Base-by-base conservation (phyloP, 768 basidiomycete species). In the Hygrophorus russula region DNA sequence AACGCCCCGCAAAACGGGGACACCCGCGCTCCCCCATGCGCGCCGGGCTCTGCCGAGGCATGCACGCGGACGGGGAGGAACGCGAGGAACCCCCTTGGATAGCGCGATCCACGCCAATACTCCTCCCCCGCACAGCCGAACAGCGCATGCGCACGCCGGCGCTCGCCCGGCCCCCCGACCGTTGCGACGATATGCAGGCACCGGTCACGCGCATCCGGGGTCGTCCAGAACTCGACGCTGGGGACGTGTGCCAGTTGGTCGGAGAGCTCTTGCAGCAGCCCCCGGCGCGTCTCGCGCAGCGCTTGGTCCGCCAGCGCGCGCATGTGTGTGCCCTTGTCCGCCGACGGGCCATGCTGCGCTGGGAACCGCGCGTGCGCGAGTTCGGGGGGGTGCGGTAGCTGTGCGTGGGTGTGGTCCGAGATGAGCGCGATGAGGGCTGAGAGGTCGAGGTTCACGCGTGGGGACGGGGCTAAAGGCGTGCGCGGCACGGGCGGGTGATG, bases 341-440 rank as follows among this genome's bases (percentile, higher is more conserved):
- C 65, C 61, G 33, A n/a, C n/a, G n/a, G n/a, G n/a, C n/a, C n/a
- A n/a, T n/a, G n/a, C n/a, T n/a, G n/a, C n/a, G n/a, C n/a, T n/a
- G n/a, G n/a, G 53, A 88, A 93, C 3, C 83, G 71, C 10, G 59
- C 55, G 14, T 76, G 67, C 0, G 86, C 78, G 28, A 80, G 81
- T 11, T 73, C 71, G 0, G 69, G 50, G 0, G 69, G 66, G 0
- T 46, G 33, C 0, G 89, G 90, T 0, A 89, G 64, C 1, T 71
- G 66, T 0, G 79, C 67, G 58, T 92, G 89, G 0, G 84, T 82
- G 41, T 88, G 76, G 49, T 89, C 87, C 9, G 85, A 88, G 34
- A 86, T 71, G 20, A 92, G 70, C 0, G 91, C 89, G 42, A 94
- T 82, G 36, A 94, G 71, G 1, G 84, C 70, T 0, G 87, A 91